These are phyloP conservation scores for Heterobasidion parviporum DNA, from an alignment of 1,284 basidiomycete species.

Conservation along the genomic window DNA sequence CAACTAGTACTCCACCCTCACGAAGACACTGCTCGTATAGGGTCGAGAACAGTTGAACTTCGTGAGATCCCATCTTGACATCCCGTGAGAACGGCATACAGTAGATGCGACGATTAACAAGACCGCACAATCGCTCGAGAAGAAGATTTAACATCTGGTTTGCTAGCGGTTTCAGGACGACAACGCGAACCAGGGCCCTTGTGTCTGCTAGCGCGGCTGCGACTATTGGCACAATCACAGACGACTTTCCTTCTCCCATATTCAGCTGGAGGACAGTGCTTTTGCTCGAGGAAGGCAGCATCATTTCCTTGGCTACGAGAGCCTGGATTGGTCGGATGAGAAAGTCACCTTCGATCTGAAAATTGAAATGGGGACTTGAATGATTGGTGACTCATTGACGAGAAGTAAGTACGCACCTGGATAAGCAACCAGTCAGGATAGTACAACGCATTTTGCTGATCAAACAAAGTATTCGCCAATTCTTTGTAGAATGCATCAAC, in stretches of 20 bases:
- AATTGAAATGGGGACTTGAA: neutral
- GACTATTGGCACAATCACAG: slow-evolving; percentile 41
- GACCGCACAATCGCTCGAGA: neutral
- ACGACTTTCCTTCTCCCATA: slow-evolving; percentile 54
- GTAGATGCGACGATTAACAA: slow-evolving; percentile 22
- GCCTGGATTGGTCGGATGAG: slow-evolving; percentile 31
- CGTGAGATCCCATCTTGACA: slow-evolving; percentile 14
- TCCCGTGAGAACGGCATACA: slow-evolving; percentile 41
- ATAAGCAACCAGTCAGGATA: slow-evolving; percentile 39
- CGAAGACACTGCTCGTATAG: slow-evolving; percentile 31
- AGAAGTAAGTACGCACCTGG: slow-evolving; percentile 22
- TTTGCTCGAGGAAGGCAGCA: slow-evolving; percentile 24
- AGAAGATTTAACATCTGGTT: neutral
- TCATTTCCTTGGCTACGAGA: slow-evolving; percentile 37
- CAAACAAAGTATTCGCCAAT: slow-evolving; percentile 14
- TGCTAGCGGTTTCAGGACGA: slow-evolving; percentile 25
- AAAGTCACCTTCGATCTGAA: slow-evolving; percentile 36
- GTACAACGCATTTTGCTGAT: slow-evolving; percentile 11
- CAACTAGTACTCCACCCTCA: slow-evolving; percentile 32
- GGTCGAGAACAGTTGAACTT: slow-evolving; percentile 14
- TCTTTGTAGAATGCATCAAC: slow-evolving; percentile 28
- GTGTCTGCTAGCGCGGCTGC: slow-evolving; percentile 32
- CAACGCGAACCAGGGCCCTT: slow-evolving; percentile 32
- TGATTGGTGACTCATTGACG: neutral
- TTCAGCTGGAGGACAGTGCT: slow-evolving; percentile 43